These are phyloP conservation scores for Fusarium bulbicola DNA, from an alignment of 2,329 filamentous ascomycete species.

Conservation along the genomic window DNA sequence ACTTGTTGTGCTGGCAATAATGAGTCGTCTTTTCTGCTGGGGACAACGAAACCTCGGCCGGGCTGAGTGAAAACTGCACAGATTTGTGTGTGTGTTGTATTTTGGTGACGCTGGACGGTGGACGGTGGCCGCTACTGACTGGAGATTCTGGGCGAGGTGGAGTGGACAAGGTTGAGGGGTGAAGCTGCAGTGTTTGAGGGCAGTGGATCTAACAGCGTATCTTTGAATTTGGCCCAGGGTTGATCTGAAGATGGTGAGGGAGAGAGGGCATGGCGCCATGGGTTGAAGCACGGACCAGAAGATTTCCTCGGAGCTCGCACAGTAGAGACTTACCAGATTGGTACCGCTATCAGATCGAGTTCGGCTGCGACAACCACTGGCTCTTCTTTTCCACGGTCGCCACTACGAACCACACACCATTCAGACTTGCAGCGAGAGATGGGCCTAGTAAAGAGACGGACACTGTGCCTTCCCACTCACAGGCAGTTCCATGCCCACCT, in stretches of 20 bases:
- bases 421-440: neutral
- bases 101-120: constrained; percentile 20
- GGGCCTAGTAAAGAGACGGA: neutral
- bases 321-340: constrained; percentile 18
- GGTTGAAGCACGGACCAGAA: constrained; percentile 18
- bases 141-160: constrained; percentile 18
- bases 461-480: constrained; percentile 31
- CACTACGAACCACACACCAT: constrained; percentile 16
- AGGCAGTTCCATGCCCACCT: constrained; percentile 34
- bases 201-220: constrained; percentile 9
- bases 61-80: constrained; percentile 22
- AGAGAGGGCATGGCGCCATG: constrained; percentile 26
- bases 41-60: constrained; percentile 22
- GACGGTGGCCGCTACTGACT: constrained; percentile 7
- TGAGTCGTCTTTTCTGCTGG: constrained; percentile 16
- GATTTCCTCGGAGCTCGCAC: constrained; percentile 6
- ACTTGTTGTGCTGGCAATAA: constrained; percentile 23
- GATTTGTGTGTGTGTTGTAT: constrained; percentile 23
- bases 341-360: constrained; percentile 13
- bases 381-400: neutral
- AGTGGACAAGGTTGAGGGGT: constrained; percentile 19
- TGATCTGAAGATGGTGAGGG: constrained; percentile 15
- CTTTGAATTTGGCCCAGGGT: constrained; percentile 6
- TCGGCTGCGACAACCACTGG: neutral
- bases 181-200: neutral